phyloP scores from a whole-genome alignment of 192 early-diverging fungal species.

The Globomyces pollinis-pini region DNA sequence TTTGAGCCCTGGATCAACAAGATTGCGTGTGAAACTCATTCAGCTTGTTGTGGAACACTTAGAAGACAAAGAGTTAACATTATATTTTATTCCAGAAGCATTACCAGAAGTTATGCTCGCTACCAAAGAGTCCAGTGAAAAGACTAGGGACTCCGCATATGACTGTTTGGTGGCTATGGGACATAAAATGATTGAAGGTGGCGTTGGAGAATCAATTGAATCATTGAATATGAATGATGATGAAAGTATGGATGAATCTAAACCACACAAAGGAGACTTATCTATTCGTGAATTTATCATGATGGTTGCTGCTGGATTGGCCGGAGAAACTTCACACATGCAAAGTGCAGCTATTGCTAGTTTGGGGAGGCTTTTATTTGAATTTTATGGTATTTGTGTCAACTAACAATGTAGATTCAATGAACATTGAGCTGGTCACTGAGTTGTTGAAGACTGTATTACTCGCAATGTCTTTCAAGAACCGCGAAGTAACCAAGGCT shows the following conservation, averaged over 20 bases:
- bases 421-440: constrained; percentile 54
- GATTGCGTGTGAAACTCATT: constrained; percentile 68
- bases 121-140: constrained; percentile 91
- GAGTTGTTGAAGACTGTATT: constrained; percentile 76
- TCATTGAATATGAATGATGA: constrained; percentile 1
- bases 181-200: constrained; percentile 61
- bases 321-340: constrained; percentile 84
- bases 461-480: constrained; percentile 68
- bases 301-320: constrained; percentile 92
- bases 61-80: constrained; percentile 26
- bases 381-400: constrained; percentile 81
- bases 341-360: constrained; percentile 82
- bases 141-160: constrained; percentile 72
- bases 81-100: constrained; percentile 80
- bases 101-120: constrained; percentile 86
- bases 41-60: constrained; percentile 56
- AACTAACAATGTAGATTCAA: too few relatives aligned
- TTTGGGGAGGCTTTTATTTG: constrained; percentile 80
- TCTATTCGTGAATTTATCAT: constrained; percentile 70
- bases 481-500: constrained; percentile 86
- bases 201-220: neutral
- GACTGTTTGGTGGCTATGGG: constrained; percentile 85
- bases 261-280: constrained; percentile 10
- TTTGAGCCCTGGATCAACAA: constrained; percentile 65
- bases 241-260: neutral